phyloP scores from a whole-genome alignment of 1,284 basidiomycete species.

The Tylopilus sp. region DNA sequence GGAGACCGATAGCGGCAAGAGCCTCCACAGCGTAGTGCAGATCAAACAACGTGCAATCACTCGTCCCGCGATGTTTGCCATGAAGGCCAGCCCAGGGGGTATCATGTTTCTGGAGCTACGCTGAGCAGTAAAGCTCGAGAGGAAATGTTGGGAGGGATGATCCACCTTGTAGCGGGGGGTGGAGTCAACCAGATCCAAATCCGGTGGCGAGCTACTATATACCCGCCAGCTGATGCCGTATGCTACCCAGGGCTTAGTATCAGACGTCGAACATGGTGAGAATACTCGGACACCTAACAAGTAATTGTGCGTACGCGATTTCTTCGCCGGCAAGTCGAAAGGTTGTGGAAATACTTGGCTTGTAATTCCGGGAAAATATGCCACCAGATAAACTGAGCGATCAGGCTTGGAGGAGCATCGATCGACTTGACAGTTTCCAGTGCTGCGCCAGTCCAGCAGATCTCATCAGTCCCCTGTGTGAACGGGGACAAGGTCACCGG shows the following conservation, averaged over 20 bases:
- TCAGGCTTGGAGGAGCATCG: too few relatives aligned
- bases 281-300: neutral
- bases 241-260: neutral
- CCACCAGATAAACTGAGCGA: too few relatives aligned
- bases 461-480: too few relatives aligned
- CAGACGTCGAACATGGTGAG: neutral
- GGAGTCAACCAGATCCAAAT: neutral
- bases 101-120: neutral
- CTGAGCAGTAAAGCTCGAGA: neutral
- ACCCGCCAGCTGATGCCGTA: neutral
- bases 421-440: too few relatives aligned
- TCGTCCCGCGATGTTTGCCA: conserved; percentile 3
- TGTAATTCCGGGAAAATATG: too few relatives aligned
- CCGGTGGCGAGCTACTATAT: neutral
- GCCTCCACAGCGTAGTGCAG: conserved; percentile 4
- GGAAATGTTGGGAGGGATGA: neutral
- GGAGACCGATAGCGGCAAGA: conserved; percentile 18
- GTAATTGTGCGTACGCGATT: too few relatives aligned
- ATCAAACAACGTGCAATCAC: conserved; percentile 9
- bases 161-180: neutral
- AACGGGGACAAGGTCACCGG: too few relatives aligned
- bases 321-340: neutral
- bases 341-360: neutral
- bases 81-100: conserved; percentile 21
- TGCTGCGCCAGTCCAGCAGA: too few relatives aligned